These are phyloP conservation scores for Betula pendula DNA, from an alignment of 306 rosid species.

Conservation along the genomic window DNA sequence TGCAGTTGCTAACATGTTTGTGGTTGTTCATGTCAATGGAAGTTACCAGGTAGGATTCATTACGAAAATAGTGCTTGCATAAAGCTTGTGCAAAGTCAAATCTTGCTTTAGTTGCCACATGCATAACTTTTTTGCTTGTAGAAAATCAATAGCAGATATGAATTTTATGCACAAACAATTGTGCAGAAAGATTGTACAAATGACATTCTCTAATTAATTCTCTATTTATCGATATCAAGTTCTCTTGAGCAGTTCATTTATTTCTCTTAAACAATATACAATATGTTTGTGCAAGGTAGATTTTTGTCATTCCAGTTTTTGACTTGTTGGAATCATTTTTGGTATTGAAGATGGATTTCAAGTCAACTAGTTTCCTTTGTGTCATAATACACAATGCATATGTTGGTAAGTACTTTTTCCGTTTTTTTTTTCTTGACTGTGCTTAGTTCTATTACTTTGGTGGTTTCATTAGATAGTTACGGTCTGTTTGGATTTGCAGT, in stretches of 20 bases:
- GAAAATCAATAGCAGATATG: not conserved
- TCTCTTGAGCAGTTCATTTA: too few relatives aligned
- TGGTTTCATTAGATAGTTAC: not conserved
- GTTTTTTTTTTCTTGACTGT: not conserved
- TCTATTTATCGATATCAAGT: too few relatives aligned
- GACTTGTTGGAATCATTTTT: slow-evolving; percentile 36
- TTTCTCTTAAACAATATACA: too few relatives aligned
- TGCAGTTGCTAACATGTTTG: slow-evolving; percentile 32
- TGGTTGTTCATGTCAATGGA: slow-evolving; percentile 49
- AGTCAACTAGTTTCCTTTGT: slow-evolving; percentile 35
- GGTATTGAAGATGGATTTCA: slow-evolving; percentile 32
- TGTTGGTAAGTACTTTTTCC: slow-evolving; percentile 31
- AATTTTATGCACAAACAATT: not conserved
- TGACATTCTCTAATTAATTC: not conserved
- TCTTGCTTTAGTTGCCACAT: not conserved
- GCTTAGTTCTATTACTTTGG: not conserved
- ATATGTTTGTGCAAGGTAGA: slow-evolving; percentile 10
- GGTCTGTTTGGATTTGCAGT: too few relatives aligned
- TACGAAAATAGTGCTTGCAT: not conserved
- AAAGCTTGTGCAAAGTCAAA: not conserved
- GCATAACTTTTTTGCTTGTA: not conserved
- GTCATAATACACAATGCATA: slow-evolving; percentile 23
- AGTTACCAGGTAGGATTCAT: slow-evolving; percentile 33
- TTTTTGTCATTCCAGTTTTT: slow-evolving; percentile 43
- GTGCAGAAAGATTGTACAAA: not conserved